Conservation (phyloP, 148 eudicot species). For the Vaccinium corymbosum region DNA sequence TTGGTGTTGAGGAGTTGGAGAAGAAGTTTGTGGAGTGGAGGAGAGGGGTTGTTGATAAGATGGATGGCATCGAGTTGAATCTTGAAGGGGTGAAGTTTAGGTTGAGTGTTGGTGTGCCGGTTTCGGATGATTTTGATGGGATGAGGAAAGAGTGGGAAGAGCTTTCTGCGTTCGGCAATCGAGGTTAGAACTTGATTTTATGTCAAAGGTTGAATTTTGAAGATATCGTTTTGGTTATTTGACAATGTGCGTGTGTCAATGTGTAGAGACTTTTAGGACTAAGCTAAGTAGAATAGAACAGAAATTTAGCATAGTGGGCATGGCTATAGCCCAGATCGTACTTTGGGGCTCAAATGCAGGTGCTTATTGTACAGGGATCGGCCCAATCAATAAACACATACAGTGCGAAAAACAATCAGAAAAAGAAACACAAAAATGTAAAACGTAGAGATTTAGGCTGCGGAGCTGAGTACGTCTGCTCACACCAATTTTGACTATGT, state of each 20-base stretch:
- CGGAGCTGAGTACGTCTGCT: no score
- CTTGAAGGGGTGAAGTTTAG: slow-evolving; percentile 69
- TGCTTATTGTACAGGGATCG: no score
- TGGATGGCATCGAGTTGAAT: slow-evolving; percentile 77
- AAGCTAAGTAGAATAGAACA: background rate
- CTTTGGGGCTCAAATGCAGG: no score
- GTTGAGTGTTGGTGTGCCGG: slow-evolving; percentile 47
- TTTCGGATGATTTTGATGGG: slow-evolving; percentile 55
- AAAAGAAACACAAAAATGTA: no score
- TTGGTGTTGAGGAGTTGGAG: slow-evolving; percentile 27
- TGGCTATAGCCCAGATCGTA: background rate
- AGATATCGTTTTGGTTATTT: background rate
- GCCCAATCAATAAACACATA: no score
- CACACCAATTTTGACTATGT: no score
- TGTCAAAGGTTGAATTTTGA: background rate
- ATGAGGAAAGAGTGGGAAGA: slow-evolving; percentile 78
- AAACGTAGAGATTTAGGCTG: no score
- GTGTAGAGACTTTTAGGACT: background rate
- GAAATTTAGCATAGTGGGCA: background rate
- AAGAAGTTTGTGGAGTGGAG: slow-evolving; percentile 58
- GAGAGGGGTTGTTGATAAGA: slow-evolving; percentile 48
- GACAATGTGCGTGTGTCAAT: background rate
- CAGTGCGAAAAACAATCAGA: no score
- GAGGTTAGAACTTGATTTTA: slow-evolving; percentile 37
- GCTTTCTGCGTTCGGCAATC: slow-evolving; percentile 45